Evolutionary conservation across 2,329 filamentous ascomycete genomes (phyloP).

Genomic region (Pseudonectria foliicola): DNA sequence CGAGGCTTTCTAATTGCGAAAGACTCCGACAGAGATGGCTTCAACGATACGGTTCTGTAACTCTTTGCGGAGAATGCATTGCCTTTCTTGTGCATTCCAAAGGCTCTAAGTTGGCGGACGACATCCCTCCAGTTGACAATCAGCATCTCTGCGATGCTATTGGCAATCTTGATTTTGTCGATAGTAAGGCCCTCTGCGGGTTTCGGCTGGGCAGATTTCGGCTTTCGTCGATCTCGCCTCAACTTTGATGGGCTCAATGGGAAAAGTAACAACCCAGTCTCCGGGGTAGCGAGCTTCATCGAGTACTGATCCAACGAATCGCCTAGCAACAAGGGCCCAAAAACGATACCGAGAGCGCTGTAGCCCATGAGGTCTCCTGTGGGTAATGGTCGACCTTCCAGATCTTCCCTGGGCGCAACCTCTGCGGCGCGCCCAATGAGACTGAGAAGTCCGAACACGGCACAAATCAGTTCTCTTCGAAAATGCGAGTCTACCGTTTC

Average conservation of each 20-base stretch:
- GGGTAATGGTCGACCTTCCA: slow-evolving; percentile 42
- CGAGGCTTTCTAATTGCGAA: slow-evolving; percentile 31
- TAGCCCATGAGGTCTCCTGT: slow-evolving; percentile 59
- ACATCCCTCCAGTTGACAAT: slow-evolving; percentile 59
- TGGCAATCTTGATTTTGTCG: slow-evolving; percentile 52
- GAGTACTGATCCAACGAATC: slow-evolving; percentile 47
- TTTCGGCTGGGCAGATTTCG: slow-evolving; percentile 8
- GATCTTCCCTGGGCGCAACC: slow-evolving; percentile 43
- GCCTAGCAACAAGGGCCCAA: slow-evolving; percentile 57
- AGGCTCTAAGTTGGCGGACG: slow-evolving; percentile 49
- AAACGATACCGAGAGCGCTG: slow-evolving; percentile 53
- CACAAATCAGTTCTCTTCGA: slow-evolving; percentile 56
- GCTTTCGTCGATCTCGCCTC: slow-evolving; percentile 19
- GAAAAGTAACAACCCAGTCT: slow-evolving; percentile 35
- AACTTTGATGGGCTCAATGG: slow-evolving; percentile 37
- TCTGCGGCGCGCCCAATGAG: slow-evolving; percentile 54
- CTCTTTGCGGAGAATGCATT: slow-evolving; percentile 11
- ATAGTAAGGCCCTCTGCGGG: slow-evolving; percentile 27
- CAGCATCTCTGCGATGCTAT: slow-evolving; percentile 56
- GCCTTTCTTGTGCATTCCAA: slow-evolving; percentile 27
- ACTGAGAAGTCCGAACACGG: slow-evolving; percentile 58
- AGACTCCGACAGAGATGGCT: slow-evolving; percentile 36
- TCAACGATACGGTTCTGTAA: slow-evolving; percentile 16
- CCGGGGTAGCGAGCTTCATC: slow-evolving; percentile 37
- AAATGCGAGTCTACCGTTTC: slow-evolving; percentile 52